These are phyloP conservation scores for Vaccinium myrtillus DNA, from an alignment of 148 eudicot genomes.

Conservation along the genomic window DNA sequence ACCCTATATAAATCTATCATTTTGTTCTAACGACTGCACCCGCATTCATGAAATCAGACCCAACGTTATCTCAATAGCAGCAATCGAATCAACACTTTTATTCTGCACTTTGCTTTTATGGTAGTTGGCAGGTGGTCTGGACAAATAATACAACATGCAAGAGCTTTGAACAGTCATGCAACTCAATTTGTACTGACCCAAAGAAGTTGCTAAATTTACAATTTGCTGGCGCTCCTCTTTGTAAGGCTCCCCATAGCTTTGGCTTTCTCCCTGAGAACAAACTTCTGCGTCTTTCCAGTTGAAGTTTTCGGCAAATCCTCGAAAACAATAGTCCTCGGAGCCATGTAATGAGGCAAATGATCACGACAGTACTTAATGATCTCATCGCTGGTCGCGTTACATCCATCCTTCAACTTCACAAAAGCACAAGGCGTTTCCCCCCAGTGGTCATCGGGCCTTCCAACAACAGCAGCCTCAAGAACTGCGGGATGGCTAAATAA, in stretches of 20 bases:
- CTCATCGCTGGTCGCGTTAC: slow-evolving; percentile 29
- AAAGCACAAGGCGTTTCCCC: slow-evolving; percentile 81
- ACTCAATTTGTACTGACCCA: not conserved
- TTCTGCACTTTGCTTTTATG: not conserved
- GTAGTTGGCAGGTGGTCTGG: not conserved
- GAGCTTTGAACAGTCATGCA: not conserved
- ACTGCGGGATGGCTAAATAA: slow-evolving; percentile 57
- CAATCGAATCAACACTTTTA: not conserved
- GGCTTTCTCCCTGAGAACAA: slow-evolving; percentile 55
- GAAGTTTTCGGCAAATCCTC: slow-evolving; percentile 72
- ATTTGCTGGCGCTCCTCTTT: slow-evolving; percentile 35
- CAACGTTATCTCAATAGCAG: not conserved
- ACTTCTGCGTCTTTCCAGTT: slow-evolving; percentile 72
- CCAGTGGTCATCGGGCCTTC: slow-evolving; percentile 68
- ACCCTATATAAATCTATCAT: not conserved
- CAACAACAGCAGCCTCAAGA: slow-evolving; percentile 68
- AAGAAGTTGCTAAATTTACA: slow-evolving; percentile 11
- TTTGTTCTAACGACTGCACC: not conserved
- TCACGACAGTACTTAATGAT: slow-evolving; percentile 58
- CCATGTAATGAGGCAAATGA: slow-evolving; percentile 61
- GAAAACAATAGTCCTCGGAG: slow-evolving; percentile 61
- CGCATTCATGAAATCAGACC: not conserved
- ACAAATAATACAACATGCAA: not conserved
- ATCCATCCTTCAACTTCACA: slow-evolving; percentile 52
- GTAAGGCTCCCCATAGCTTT: slow-evolving; percentile 64